Percentiles rank a stretch among this genome's conserved stretches.
These are phyloP conservation scores for Fusarium neocosmosporiellum DNA, from an alignment of 2,329 filamentous ascomycete species.

Conservation along the genomic window DNA sequence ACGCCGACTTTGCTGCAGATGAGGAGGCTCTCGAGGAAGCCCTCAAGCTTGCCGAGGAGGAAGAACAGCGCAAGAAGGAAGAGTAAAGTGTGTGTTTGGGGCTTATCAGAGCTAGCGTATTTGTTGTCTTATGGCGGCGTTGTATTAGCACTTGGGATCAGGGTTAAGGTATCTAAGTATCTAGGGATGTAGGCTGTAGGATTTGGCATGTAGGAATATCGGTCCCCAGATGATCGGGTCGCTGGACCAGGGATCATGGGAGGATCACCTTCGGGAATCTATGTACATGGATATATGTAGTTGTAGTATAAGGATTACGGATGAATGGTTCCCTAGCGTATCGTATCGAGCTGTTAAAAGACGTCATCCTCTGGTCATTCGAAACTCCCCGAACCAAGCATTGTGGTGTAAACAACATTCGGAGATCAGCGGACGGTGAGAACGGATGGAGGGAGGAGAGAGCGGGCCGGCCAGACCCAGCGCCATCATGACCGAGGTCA, in stretches of 20 bases:
- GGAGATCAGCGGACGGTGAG: slow-evolving; percentile 18
- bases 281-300: slow-evolving; percentile 16
- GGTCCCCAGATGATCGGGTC: slow-evolving; percentile 11
- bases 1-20: slow-evolving; percentile 48
- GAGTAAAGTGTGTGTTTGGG: background rate
- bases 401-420: slow-evolving; percentile 4
- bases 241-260: slow-evolving; percentile 16
- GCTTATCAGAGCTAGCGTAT: slow-evolving; percentile 16
- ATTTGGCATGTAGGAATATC: slow-evolving; percentile 13
- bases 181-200: slow-evolving; percentile 1
- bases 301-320: background rate
- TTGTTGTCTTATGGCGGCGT: slow-evolving; percentile 29
- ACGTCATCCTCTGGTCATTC: slow-evolving; percentile 1
- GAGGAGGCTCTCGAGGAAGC: slow-evolving; percentile 53
- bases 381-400: background rate
- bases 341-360: background rate
- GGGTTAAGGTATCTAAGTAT: slow-evolving; percentile 9
- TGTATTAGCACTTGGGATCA: slow-evolving; percentile 18
- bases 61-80: slow-evolving; percentile 34
- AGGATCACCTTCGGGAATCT: slow-evolving; percentile 30
- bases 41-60: slow-evolving; percentile 47
- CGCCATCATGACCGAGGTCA: slow-evolving; percentile 2
- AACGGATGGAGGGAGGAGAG: background rate
- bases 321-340: background rate
- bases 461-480: slow-evolving; percentile 11